Conservation (phyloP, 2,329 filamentous ascomycete genomes). For the Aureobasidium sp. region DNA sequence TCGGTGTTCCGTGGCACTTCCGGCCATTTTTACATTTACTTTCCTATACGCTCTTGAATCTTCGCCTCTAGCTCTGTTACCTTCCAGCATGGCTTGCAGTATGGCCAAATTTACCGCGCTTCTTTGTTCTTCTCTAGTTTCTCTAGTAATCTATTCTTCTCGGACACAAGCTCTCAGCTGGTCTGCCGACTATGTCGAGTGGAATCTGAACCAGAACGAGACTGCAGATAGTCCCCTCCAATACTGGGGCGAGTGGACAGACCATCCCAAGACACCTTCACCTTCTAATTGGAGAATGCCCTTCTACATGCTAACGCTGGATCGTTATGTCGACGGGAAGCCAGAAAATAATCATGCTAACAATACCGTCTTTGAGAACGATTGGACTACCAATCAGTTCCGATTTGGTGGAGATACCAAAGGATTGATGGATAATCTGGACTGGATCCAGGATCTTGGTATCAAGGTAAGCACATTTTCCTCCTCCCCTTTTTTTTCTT, state of each 20-base stretch:
- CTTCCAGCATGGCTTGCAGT: neutral
- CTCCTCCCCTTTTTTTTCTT: neutral
- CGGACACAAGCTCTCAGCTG: neutral
- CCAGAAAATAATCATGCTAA: constrained; percentile 58
- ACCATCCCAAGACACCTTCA: constrained; percentile 47
- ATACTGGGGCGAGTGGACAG: constrained; percentile 51
- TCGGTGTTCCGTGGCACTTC: neutral
- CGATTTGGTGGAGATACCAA: constrained; percentile 54
- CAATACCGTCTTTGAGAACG: constrained; percentile 54
- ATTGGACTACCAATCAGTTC: constrained; percentile 53
- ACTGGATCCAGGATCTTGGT: constrained; percentile 58
- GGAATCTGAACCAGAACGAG: constrained; percentile 54
- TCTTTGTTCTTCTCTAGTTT: neutral
- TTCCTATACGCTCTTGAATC: neutral
- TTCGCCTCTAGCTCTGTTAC: neutral
- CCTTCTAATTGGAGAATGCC: constrained; percentile 59
- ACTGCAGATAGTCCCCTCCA: constrained; percentile 48
- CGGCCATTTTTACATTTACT: neutral
- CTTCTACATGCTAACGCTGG: constrained; percentile 58
- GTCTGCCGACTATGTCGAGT: neutral
- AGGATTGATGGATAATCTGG: constrained; percentile 52
- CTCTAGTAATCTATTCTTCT: neutral
- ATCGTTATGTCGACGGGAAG: constrained; percentile 58
- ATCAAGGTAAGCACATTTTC: constrained; percentile 39
- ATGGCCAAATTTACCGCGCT: neutral